These are phyloP conservation scores for Loxodes magnus DNA, from an alignment of 73 alveolate species.

Conservation along the genomic window DNA sequence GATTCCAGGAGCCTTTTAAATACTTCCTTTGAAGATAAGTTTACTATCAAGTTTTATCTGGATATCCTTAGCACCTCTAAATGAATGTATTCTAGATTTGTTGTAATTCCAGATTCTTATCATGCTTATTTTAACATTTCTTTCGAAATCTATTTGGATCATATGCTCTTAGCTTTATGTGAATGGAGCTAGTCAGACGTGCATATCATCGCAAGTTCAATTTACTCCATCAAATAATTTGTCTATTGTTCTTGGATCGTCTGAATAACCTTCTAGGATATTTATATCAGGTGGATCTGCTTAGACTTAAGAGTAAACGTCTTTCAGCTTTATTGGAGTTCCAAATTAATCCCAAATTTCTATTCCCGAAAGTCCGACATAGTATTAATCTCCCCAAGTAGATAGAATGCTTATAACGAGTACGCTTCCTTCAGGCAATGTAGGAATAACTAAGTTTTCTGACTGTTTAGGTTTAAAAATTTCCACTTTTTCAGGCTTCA, in stretches of 20 bases:
- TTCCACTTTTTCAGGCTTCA: neutral
- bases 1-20: slow-evolving; percentile 57
- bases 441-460: slow-evolving; percentile 40
- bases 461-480: neutral
- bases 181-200: slow-evolving; percentile 82
- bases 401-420: slow-evolving; percentile 36
- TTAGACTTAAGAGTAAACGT: slow-evolving; percentile 21
- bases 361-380: slow-evolving; percentile 70
- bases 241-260: slow-evolving; percentile 80
- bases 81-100: slow-evolving; percentile 70
- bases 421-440: slow-evolving; percentile 42
- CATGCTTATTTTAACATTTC: slow-evolving; percentile 32
- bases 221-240: slow-evolving; percentile 63
- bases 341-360: slow-evolving; percentile 66
- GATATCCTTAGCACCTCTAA: slow-evolving; percentile 67
- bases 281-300: slow-evolving; percentile 83
- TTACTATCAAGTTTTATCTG: slow-evolving; percentile 32
- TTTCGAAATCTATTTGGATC: slow-evolving; percentile 38
- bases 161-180: slow-evolving; percentile 57
- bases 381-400: slow-evolving; percentile 82
- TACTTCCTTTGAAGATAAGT: slow-evolving; percentile 53
- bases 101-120: slow-evolving; percentile 85
- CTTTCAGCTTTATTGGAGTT: slow-evolving; percentile 20
- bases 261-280: slow-evolving; percentile 68
- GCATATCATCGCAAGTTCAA: slow-evolving; percentile 64